Evolutionary conservation across 2,329 filamentous ascomycete genomes (phyloP), one percentile per base, ranked within the genome.

Genomic region (Kalmusia sp.): DNA sequence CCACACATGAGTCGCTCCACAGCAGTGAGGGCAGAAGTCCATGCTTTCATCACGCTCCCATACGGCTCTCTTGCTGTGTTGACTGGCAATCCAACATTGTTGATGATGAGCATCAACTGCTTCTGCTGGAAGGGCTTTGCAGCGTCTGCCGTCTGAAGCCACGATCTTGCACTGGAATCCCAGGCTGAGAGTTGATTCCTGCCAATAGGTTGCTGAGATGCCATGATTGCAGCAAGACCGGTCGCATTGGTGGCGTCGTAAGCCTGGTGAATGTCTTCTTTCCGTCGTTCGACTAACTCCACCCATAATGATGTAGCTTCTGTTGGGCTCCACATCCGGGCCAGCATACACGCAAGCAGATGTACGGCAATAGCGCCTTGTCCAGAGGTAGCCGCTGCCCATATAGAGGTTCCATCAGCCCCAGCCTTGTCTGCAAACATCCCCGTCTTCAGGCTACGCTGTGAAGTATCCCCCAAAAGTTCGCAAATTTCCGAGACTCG

Each of bases 271-370:
- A 46, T 14, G 24, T 54, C 54, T 35, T 52, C 34, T 34, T 52
- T 58, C 34, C 60, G 39, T 15, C 50, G 49, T 41, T 60, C 27
- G 4, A 76, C 58, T 3, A 77, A 17, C 49, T 77, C 70, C 0
- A 61, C 58, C 75, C 74, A 77, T 1, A 76, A 56, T 0, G 73
- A 63, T 1, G 55, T 68, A 2, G 74, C 71, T 54, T 74, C 65
- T 1, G 53, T 12, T 4, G 25, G 22, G 3, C 22, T 49, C 55
- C 63, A 77, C 1, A 73, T 65, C 0, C 71, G 55, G 0, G 73
- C 72, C 2, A 78, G 54, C 62, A 77, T 72, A 51, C 74, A 76
- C 1, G 70, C 73, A 1, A 77, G 71, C 0, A 77, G 61, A 39
- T 77, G 70, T 0, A 72, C 54, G 1, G 59, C 56, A 2, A 77